Percentiles rank a stretch among this genome's conserved stretches.
Evolutionary conservation across 1,139 yeast species (phyloP).

Genomic region (Geotrichum phurueaensis): DNA sequence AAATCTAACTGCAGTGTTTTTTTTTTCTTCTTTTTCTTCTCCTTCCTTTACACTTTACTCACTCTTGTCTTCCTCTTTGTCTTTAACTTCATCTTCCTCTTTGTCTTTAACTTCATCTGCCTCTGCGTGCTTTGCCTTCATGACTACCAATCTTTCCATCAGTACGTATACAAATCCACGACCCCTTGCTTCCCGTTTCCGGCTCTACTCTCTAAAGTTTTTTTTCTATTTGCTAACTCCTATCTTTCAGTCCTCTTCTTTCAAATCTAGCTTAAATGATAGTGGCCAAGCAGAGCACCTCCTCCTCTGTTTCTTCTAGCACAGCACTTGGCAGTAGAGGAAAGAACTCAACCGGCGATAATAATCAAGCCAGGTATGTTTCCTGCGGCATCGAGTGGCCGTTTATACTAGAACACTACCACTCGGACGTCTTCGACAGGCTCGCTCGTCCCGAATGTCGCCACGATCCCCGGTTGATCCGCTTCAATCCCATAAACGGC

Average conservation of each 20-base stretch:
- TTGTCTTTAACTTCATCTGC: not conserved
- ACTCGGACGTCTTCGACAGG: conserved; percentile 5
- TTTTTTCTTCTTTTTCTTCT: too few species aligned
- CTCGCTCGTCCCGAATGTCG: conserved; percentile 9
- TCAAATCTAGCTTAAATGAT: not conserved
- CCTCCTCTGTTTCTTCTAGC: not conserved
- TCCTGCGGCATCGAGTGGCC: conserved; percentile 5
- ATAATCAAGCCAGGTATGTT: not conserved
- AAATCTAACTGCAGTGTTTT: too few species aligned
- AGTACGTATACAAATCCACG: not conserved
- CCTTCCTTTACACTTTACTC: not conserved
- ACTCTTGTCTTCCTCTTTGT: not conserved
- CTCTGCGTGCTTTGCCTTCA: not conserved
- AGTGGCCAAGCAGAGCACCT: not conserved
- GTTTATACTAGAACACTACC: conserved; percentile 1
- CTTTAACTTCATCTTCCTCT: not conserved
- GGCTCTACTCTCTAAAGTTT: not conserved
- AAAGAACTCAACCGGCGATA: not conserved
- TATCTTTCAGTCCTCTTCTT: not conserved
- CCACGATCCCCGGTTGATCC: conserved; percentile 6
- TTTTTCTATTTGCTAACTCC: not conserved
- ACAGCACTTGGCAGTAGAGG: not conserved
- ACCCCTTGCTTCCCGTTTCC: not conserved
- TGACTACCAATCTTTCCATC: not conserved
- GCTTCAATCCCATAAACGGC: conserved; percentile 5